phyloP scores from a whole-genome alignment of 495 filamentous ascomycete genomes.

The Daldinia bambusicola region DNA sequence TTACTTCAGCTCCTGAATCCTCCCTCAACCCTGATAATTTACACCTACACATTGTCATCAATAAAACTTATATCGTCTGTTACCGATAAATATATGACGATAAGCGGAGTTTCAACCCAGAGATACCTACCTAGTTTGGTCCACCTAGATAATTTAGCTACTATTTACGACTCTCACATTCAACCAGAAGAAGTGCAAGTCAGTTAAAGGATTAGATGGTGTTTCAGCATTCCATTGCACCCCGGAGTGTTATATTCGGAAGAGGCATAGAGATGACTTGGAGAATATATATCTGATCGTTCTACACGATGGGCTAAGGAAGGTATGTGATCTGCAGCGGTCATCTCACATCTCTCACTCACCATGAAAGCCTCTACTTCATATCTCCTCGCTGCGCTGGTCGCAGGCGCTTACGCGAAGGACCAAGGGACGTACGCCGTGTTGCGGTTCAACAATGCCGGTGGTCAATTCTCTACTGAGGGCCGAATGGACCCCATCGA shows the following conservation, averaged over 20 bases:
- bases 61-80: not conserved
- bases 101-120: conserved; percentile 6
- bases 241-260: conserved; percentile 4
- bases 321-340: conserved; percentile 4
- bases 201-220: conserved; percentile 9
- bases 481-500: conserved; percentile 72
- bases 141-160: conserved; percentile 6
- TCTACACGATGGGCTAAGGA: not conserved
- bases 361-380: conserved; percentile 30
- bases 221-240: conserved; percentile 21
- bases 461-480: conserved; percentile 54
- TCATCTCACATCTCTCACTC: conserved; percentile 7
- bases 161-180: not conserved
- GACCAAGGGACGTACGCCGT: conserved; percentile 55
- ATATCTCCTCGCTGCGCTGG: conserved; percentile 37
- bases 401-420: conserved; percentile 42
- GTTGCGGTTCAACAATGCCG: conserved; percentile 53
- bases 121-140: conserved; percentile 24
- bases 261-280: not conserved
- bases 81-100: not conserved
- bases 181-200: conserved; percentile 9
- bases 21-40: conserved; percentile 21
- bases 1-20: not conserved
- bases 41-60: not conserved
- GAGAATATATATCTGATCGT: conserved; percentile 21